These are phyloP conservation scores for Gliomastix tumulicola DNA, from an alignment of 2,329 filamentous ascomycete species.

Conservation along the genomic window DNA sequence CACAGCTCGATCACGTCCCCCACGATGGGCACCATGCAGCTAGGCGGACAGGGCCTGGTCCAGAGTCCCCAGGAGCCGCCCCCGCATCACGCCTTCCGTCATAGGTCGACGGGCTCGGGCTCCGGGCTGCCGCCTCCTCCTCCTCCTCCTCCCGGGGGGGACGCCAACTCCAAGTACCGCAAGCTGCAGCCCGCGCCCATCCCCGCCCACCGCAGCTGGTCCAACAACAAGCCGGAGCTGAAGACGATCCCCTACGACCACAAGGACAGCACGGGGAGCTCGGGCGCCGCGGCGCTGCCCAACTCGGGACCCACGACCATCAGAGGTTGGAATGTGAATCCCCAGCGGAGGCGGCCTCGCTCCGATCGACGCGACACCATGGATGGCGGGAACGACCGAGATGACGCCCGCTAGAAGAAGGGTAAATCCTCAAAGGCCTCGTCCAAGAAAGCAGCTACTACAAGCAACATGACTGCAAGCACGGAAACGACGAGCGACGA, in stretches of 20 bases:
- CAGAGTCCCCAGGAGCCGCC: too few species aligned
- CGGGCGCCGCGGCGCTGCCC: conserved; percentile 45
- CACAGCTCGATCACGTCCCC: conserved; percentile 15
- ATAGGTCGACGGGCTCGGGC: conserved; percentile 28
- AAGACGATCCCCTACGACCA: conserved; percentile 53
- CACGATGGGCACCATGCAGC: conserved; percentile 20
- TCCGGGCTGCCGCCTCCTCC: conserved; percentile 10
- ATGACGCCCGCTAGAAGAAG: conserved; percentile 9
- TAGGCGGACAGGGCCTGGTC: too few species aligned
- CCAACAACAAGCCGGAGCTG: conserved; percentile 41
- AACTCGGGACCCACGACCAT: conserved; percentile 49
- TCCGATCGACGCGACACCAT: conserved; percentile 10
- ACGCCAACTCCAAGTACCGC: conserved; percentile 34
- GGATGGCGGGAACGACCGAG: conserved; percentile 3
- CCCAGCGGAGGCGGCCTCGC: conserved; percentile 22
- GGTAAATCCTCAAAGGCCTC: too few species aligned
- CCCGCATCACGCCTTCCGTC: conserved; percentile 25
- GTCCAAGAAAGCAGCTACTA: too few species aligned
- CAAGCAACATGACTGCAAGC: too few species aligned
- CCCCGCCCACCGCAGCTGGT: conserved; percentile 40
- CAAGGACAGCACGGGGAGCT: conserved; percentile 42
- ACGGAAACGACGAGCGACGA: too few species aligned
- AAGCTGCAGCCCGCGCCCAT: conserved; percentile 53
- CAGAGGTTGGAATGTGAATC: conserved; percentile 47
- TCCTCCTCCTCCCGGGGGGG: neutral